phyloP scores from a whole-genome alignment of 345 rosid genomes.

The Salix viminalis region DNA sequence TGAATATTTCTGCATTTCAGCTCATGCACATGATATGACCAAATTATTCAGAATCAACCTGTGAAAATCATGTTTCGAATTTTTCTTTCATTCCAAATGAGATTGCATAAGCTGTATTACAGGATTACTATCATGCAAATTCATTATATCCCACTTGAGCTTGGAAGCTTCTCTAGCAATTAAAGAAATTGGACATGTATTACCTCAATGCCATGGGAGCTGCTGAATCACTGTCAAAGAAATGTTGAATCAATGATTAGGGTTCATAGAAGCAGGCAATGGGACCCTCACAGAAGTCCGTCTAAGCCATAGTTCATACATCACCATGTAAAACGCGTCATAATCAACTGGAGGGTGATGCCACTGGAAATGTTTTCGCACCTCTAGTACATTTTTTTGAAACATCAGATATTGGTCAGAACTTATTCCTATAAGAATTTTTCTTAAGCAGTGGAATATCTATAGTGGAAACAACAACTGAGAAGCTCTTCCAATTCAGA shows the following conservation, averaged over 20 bases:
- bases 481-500: constrained; percentile 50
- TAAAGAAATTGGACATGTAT: not conserved
- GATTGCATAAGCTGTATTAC: not conserved
- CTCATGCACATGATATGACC: no score
- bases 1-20: no score
- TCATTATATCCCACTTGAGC: not conserved
- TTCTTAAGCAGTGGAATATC: constrained; percentile 52
- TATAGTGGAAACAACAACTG: constrained; percentile 37
- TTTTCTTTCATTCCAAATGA: not conserved
- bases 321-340: constrained; percentile 49
- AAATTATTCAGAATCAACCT: no score
- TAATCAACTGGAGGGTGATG: constrained; percentile 36
- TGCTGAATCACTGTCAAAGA: not conserved
- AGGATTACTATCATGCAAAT: not conserved
- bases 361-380: constrained; percentile 55
- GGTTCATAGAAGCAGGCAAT: not conserved
- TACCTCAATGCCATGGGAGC: not conserved
- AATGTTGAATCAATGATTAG: not conserved
- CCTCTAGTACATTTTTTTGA: constrained; percentile 41
- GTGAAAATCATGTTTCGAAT: not conserved
- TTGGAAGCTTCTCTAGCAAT: not conserved
- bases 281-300: constrained; percentile 31
- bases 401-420: constrained; percentile 22
- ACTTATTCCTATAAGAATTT: constrained; percentile 31
- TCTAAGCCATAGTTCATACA: constrained; percentile 57